Evolutionary conservation across 495 filamentous ascomycete species (phyloP), one percentile per base, ranked within the genome.

Genomic region (Articulospora tetracladia): DNA sequence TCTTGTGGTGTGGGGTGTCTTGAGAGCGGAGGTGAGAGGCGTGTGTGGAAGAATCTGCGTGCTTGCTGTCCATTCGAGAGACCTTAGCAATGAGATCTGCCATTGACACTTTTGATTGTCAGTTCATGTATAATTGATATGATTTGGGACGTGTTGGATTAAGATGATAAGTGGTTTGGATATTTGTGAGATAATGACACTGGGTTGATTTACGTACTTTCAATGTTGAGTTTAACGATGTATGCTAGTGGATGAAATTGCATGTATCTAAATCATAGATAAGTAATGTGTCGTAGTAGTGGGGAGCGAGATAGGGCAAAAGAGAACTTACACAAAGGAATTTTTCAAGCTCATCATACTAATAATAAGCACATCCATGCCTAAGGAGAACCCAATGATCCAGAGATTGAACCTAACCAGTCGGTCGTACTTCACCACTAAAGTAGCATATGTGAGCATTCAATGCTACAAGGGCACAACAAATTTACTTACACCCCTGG

Each of bases 171-270:
- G n/a, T n/a, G n/a, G n/a, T n/a, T n/a, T n/a, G n/a, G n/a, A n/a
- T n/a, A n/a, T n/a, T n/a, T n/a, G 25, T 13, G 20, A 28, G 24
- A 15, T 51, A 19, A 6, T 53, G 24, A 53, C 13, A 11, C 20
- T 3, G 3, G 24, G 15, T 7, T 47, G 41, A 19, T 47, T n/a
- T 47, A n/a, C 41, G 4, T 32, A 47, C 15, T 47, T n/a, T 62
- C 59, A 36, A 82, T 79, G 58, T 80, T 76, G 39, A 82, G 73
- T 55, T 82, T 82, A 23, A 82, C 77, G 30, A 74, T 77, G 61
- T 81, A 82, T 6, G 77, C 72, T 7, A 82, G 66, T 4, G 79
- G 79, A 39, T 80, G 79, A 66, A 82, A 80, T 70, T 79, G 77
- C 59, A 76, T 73, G 62, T 78, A 79, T 22, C 68, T 66, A 48